phyloP scores from a whole-genome alignment of 202 grass and related monocot genomes.

The Panicum virgatum region DNA sequence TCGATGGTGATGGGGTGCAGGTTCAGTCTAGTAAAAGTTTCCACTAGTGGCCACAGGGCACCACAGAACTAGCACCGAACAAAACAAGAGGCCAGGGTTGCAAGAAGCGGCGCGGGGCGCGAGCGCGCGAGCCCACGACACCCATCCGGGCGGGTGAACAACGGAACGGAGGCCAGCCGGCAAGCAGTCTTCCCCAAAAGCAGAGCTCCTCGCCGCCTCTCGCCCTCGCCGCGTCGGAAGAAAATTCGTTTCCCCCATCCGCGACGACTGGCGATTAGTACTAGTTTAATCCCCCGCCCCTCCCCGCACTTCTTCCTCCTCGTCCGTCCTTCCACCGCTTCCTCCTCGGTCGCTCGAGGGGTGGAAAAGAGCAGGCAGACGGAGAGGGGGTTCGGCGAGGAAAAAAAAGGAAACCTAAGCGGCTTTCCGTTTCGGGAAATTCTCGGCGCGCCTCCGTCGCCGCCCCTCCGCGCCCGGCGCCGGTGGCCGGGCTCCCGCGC shows the following conservation, averaged over 20 bases:
- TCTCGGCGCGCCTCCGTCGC: not conserved
- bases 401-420: conserved; percentile 35
- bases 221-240: not conserved
- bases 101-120: not conserved
- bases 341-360: not conserved
- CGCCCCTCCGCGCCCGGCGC: not conserved
- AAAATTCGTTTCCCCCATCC: conserved; percentile 28
- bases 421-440: conserved; percentile 74
- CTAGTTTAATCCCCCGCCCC: not conserved
- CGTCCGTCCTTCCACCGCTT: not conserved
- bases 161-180: not conserved
- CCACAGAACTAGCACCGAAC: not conserved
- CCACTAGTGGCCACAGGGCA: not conserved
- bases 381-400: conserved; percentile 4
- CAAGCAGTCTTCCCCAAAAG: not conserved
- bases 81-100: not conserved
- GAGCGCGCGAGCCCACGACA: not conserved
- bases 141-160: not conserved
- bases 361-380: not conserved
- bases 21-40: not conserved
- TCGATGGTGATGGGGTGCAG: not conserved
- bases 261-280: not conserved
- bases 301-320: not conserved
- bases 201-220: not conserved
- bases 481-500: not conserved